Conservation (phyloP, 257 asterid genomes). For the Solanum pinnatisectum region DNA sequence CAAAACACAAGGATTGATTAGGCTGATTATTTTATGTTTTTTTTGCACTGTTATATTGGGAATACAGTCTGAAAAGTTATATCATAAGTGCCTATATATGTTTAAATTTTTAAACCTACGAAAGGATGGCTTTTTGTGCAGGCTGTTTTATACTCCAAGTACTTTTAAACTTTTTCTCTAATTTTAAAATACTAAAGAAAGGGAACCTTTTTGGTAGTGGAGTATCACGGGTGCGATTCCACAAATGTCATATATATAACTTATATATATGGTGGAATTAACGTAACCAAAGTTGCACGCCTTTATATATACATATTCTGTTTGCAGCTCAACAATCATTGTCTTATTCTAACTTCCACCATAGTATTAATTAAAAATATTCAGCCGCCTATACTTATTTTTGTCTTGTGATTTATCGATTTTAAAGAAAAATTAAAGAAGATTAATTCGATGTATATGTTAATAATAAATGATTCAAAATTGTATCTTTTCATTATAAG, state of each 20-base stretch:
- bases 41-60: neutral
- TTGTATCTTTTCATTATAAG: neutral
- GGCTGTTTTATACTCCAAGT: neutral
- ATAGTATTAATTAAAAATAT: neutral
- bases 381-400: neutral
- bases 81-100: neutral
- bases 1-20: neutral
- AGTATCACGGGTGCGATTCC: slow-evolving; percentile 1
- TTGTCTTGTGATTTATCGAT: neutral
- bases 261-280: neutral
- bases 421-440: neutral
- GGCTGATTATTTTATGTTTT: neutral
- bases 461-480: neutral
- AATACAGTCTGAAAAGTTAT: neutral
- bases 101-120: neutral
- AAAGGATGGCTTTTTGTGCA: neutral
- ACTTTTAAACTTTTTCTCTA: neutral
- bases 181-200: neutral
- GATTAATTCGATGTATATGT: neutral
- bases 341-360: neutral
- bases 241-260: neutral
- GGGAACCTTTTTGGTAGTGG: neutral
- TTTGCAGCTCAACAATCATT: neutral
- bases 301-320: neutral
- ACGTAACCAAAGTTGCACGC: neutral